Base-by-base conservation (phyloP, 148 eudicot genomes). In the Linanthus parryae region DNA sequence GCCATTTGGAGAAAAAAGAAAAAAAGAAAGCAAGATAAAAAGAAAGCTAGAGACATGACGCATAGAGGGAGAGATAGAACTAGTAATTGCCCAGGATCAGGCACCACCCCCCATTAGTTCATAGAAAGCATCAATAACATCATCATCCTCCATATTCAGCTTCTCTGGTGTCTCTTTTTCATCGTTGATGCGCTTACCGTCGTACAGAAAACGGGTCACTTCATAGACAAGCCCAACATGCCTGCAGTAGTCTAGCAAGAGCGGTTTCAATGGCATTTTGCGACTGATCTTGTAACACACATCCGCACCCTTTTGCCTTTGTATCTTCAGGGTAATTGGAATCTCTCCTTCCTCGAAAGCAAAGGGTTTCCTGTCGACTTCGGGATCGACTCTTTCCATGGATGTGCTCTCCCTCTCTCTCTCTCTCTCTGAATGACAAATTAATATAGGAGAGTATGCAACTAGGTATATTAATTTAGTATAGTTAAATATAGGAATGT, bases 231-330 rank as follows among this genome's bases (percentile, higher is more conserved):
- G 23, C 4, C 47, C 23, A 10, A 18, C 16, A 8, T 43, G 18
- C 23, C 22, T 25, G 12, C 47, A 43, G 9, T 43, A 43, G 8
- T 43, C 47, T 7, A 1, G 47, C 9, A 43, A 25, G 8, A 43
- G 24, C 18, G 11, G 7, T 43, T 19, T 25, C 8, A 43, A 15
- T 7, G 22, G 24, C 5, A 7, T 43, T 22, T 43, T 43, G 47
- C 47, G 47, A 6, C 47, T 43, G 5, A 43, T 16, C 47, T 13
- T 43, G 12, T 43, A 43, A 19, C 47, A 43, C 22, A 43, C 47
- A 43, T 43, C 47, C 18, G 22, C 18, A 43, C 47, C 18, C 1
- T 43, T 43, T 43, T 43, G 47, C 23, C 47, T 43, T 17, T 43
- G 47, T 2, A 43, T 18, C 47, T 14, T 43, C 9, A 43, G 24